Evolutionary conservation across 225 moss, liverwort and hornwort genomes (phyloP).

Genomic region (Polytrichum formosum): DNA sequence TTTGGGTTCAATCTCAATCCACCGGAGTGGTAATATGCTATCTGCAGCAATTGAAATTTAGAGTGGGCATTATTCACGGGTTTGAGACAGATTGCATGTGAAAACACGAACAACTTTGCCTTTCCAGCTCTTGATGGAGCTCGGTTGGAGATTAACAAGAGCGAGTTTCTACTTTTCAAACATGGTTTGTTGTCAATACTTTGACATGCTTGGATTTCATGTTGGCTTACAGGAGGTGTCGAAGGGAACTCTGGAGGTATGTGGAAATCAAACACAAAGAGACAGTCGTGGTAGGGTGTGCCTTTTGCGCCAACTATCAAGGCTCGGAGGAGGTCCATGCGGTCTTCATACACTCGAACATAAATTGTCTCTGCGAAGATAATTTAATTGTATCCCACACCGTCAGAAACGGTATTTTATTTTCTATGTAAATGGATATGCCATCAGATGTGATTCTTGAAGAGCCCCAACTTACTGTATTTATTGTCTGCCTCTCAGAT

Average conservation of each 20-base stretch:
- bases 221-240: constrained; percentile 51
- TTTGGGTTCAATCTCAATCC: constrained; percentile 78
- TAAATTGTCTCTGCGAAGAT: constrained; percentile 55
- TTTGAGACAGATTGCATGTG: too few species aligned
- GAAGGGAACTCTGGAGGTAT: constrained; percentile 60
- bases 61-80: too few species aligned
- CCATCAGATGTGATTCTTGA: too few species aligned
- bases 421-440: background rate
- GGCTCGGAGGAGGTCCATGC: constrained; percentile 71
- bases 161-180: too few species aligned
- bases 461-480: too few species aligned
- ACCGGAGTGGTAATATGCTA: constrained; percentile 60
- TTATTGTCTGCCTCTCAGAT: too few species aligned
- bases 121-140: too few species aligned
- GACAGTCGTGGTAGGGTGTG: constrained; percentile 74
- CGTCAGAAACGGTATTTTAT: background rate
- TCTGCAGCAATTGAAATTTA: constrained; percentile 14
- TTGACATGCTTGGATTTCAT: background rate
- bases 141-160: too few species aligned
- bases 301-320: constrained; percentile 64
- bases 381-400: background rate
- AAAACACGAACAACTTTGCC: too few species aligned
- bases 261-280: constrained; percentile 74
- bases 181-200: too few species aligned
- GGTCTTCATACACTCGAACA: constrained; percentile 70